These are phyloP conservation scores for Mycena amicta DNA, from an alignment of 768 basidiomycete genomes.

Conservation along the genomic window DNA sequence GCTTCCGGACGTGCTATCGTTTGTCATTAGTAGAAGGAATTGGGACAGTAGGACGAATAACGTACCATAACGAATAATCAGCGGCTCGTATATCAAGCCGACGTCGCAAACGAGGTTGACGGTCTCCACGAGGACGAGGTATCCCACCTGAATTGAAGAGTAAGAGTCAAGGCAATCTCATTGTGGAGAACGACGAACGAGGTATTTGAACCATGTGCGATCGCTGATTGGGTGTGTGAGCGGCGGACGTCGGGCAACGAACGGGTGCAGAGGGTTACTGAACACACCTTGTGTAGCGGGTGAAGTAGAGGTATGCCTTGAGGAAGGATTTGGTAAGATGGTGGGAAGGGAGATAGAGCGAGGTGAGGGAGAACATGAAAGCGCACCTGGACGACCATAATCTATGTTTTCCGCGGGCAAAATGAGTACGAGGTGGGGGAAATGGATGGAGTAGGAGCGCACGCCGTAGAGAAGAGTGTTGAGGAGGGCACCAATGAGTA, in stretches of 20 bases:
- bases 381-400: no score
- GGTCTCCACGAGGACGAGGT: slow-evolving; percentile 19
- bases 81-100: slow-evolving; percentile 21
- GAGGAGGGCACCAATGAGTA: slow-evolving; percentile 12
- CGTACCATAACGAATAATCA: slow-evolving; percentile 19
- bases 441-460: neutral
- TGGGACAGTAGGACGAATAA: neutral
- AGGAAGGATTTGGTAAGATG: no score
- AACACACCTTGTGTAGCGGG: slow-evolving; percentile 2
- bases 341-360: no score
- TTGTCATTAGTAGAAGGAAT: neutral
- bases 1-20: slow-evolving; percentile 2
- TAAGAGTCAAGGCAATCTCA: no score
- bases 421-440: neutral
- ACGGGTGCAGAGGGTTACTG: neutral
- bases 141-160: slow-evolving; percentile 11
- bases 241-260: neutral
- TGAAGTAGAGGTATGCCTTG: slow-evolving; percentile 15
- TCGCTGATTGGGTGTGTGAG: slow-evolving; percentile 1
- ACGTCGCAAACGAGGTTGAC: slow-evolving; percentile 17
- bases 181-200: neutral
- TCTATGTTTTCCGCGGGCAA: no score
- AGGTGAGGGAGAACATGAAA: no score
- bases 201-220: slow-evolving; percentile 15
- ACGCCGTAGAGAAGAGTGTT: slow-evolving; percentile 18